These are phyloP conservation scores for Coprinopsis cinerea DNA, from an alignment of 768 basidiomycete genomes.

Conservation along the genomic window DNA sequence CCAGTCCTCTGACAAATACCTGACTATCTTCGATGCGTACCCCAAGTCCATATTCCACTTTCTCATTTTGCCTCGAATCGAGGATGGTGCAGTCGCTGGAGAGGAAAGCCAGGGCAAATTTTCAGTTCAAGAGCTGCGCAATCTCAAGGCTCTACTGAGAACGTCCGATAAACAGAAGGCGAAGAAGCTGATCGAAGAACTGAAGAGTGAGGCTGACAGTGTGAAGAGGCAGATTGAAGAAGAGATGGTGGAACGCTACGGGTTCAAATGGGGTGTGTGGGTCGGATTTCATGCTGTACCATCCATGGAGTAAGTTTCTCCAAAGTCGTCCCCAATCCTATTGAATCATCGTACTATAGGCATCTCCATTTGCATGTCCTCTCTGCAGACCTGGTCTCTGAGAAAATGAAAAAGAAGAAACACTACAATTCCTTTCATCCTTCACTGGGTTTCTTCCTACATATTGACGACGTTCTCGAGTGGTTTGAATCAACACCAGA, in stretches of 20 bases:
- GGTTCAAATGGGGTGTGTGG: conserved; percentile 74
- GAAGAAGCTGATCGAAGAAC: conserved; percentile 42
- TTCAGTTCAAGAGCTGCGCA: conserved; percentile 35
- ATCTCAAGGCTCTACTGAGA: conserved; percentile 50
- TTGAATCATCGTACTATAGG: conserved; percentile 27
- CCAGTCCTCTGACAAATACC: conserved; percentile 42
- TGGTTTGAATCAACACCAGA: conserved; percentile 71
- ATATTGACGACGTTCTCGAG: conserved; percentile 66
- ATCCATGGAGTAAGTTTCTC: conserved; percentile 70
- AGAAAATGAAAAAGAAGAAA: conserved; percentile 75
- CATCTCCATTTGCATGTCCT: conserved; percentile 85
- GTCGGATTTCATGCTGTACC: conserved; percentile 81
- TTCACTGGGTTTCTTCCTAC: conserved; percentile 75
- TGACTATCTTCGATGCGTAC: conserved; percentile 71
- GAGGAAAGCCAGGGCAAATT: conserved; percentile 23
- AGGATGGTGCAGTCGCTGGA: neutral
- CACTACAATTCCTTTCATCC: conserved; percentile 93
- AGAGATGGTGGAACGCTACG: conserved; percentile 74
- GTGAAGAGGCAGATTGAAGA: conserved; percentile 59
- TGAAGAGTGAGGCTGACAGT: conserved; percentile 52
- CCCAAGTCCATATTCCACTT: conserved; percentile 88
- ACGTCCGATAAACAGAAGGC: conserved; percentile 50
- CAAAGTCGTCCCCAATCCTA: neutral
- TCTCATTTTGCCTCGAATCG: conserved; percentile 68
- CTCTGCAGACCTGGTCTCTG: conserved; percentile 69